Evolutionary conservation across 805 yeast species (phyloP).

Genomic region (Candida pini): DNA sequence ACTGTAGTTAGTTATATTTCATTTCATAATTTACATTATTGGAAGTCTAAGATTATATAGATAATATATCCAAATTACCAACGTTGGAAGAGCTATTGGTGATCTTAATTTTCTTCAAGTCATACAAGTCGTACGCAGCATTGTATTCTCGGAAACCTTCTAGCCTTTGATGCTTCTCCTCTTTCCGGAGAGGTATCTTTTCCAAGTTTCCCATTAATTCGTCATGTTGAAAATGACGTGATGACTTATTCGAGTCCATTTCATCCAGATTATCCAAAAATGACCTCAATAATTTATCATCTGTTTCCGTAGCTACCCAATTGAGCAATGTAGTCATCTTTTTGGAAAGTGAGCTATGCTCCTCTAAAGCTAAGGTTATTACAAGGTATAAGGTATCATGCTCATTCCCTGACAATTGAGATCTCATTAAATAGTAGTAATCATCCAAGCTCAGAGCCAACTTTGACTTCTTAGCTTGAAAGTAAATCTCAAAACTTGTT

Average conservation of each 20-base stretch:
- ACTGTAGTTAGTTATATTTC: too few species aligned
- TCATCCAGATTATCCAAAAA: slow-evolving; percentile 4
- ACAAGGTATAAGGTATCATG: slow-evolving; percentile 20
- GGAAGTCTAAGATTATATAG: too few species aligned
- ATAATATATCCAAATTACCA: too few species aligned
- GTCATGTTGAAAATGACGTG: too few species aligned
- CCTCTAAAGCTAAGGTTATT: slow-evolving; percentile 7
- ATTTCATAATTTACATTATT: not conserved
- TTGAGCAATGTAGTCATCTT: slow-evolving; percentile 5
- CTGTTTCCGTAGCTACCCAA: slow-evolving; percentile 4
- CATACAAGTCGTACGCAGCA: too few species aligned
- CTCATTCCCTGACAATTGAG: slow-evolving; percentile 22
- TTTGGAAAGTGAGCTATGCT: slow-evolving; percentile 3
- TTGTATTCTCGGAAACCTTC: too few species aligned
- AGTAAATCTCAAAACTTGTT: slow-evolving; percentile 10
- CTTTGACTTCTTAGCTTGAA: slow-evolving; percentile 4
- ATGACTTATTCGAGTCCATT: too few species aligned
- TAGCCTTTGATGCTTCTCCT: too few species aligned
- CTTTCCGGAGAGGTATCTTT: too few species aligned
- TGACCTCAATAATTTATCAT: slow-evolving; percentile 9
- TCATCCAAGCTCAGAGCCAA: slow-evolving; percentile 10
- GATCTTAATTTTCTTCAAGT: too few species aligned
- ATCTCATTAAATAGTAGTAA: slow-evolving; percentile 12
- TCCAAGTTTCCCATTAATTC: too few species aligned
- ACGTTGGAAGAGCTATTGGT: too few species aligned